Evolutionary conservation across 2,329 filamentous ascomycete species (phyloP).

Genomic region (Alternaria ventricosa): DNA sequence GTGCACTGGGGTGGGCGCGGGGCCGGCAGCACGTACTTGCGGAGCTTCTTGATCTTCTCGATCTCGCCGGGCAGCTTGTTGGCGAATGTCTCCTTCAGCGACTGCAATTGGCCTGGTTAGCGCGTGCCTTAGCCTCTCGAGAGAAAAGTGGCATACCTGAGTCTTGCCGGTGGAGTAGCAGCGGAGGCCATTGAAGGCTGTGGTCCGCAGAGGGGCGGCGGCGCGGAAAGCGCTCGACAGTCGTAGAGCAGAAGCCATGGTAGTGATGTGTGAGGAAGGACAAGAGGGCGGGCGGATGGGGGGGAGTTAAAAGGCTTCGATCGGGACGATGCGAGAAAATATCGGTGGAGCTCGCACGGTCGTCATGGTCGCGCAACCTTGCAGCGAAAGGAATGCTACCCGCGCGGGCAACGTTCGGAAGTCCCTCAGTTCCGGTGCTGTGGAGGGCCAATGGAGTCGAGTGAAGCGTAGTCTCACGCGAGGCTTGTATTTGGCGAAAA

Average conservation of each 20-base stretch:
- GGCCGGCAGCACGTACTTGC: constrained; percentile 69
- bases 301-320: constrained; percentile 36
- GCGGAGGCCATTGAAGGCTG: constrained; percentile 81
- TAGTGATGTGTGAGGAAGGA: constrained; percentile 47
- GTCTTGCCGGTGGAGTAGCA: constrained; percentile 91
- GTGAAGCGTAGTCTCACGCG: not conserved
- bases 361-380: constrained; percentile 10
- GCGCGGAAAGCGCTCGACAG: constrained; percentile 83
- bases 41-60: constrained; percentile 98
- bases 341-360: constrained; percentile 27
- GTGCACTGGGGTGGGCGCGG: constrained; percentile 16
- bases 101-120: constrained; percentile 62
- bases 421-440: constrained; percentile 10
- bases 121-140: constrained; percentile 19
- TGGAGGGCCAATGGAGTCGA: not conserved
- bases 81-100: constrained; percentile 97
- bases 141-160: constrained; percentile 65
- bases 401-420: constrained; percentile 13
- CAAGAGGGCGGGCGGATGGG: constrained; percentile 42
- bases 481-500: not conserved
- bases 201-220: constrained; percentile 68
- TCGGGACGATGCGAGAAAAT: constrained; percentile 34
- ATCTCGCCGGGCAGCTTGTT: constrained; percentile 95
- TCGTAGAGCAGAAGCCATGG: constrained; percentile 85
- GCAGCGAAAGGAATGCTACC: constrained; percentile 6